Percentiles rank a stretch among this genome's conserved stretches.
Conservation (phyloP, 2,329 filamentous ascomycete genomes). For the Penicillium sp. region DNA sequence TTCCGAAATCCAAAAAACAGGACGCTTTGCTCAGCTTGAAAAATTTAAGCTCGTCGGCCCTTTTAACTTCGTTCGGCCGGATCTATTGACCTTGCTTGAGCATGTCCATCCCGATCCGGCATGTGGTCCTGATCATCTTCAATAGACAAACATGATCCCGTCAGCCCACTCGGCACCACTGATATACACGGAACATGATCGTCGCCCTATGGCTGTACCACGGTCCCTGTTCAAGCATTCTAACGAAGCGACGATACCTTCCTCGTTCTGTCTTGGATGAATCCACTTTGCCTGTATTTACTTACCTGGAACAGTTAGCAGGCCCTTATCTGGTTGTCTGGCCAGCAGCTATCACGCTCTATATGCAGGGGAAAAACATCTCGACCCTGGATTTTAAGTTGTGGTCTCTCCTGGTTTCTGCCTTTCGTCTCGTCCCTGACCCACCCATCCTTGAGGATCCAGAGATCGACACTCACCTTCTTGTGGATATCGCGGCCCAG, state of each 20-base stretch:
- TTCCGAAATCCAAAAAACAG: neutral
- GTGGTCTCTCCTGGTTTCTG: neutral
- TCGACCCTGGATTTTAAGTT: neutral
- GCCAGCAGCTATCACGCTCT: conserved; percentile 5
- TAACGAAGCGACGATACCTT: conserved; percentile 17
- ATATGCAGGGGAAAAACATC: neutral
- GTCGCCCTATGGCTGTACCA: conserved; percentile 2
- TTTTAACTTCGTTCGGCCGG: neutral
- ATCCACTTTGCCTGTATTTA: conserved; percentile 3
- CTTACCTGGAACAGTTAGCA: neutral
- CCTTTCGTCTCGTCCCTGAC: neutral
- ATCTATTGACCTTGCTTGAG: neutral
- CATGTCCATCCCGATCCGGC: neutral
- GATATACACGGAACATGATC: conserved; percentile 19
- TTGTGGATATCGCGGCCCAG: conserved; percentile 2
- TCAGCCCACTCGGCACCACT: conserved; percentile 11
- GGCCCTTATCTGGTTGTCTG: neutral
- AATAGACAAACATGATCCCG: conserved; percentile 8
- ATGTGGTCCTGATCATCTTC: conserved; percentile 3
- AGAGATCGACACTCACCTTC: conserved; percentile 15
- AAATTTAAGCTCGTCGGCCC: conserved; percentile 8
- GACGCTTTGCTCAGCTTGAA: neutral
- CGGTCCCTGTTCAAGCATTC: conserved; percentile 6
- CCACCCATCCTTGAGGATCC: neutral
- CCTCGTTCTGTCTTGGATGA: conserved; percentile 1